These are phyloP conservation scores for Spathaspora boniae DNA, from an alignment of 805 yeast species.

Conservation along the genomic window DNA sequence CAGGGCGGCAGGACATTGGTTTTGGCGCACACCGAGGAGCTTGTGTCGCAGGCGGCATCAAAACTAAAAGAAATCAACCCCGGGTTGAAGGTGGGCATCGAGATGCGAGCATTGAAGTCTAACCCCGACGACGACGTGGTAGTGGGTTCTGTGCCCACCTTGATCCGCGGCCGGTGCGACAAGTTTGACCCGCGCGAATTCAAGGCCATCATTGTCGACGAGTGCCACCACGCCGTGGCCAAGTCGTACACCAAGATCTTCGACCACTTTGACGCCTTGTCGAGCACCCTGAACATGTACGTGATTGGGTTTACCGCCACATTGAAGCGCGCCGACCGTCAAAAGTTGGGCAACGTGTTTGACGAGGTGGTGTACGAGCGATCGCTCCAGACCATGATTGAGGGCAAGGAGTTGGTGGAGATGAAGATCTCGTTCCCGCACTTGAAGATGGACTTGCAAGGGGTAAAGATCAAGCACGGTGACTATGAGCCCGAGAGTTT, in stretches of 20 bases:
- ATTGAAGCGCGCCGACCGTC: slow-evolving; percentile 69
- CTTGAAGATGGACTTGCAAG: slow-evolving; percentile 37
- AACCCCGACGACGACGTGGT: slow-evolving; percentile 54
- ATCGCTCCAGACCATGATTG: slow-evolving; percentile 61
- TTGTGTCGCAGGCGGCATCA: slow-evolving; percentile 64
- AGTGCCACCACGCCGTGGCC: slow-evolving; percentile 90
- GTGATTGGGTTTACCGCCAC: slow-evolving; percentile 91
- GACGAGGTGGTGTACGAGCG: slow-evolving; percentile 74
- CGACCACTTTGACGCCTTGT: slow-evolving; percentile 51
- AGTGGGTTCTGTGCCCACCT: slow-evolving; percentile 74
- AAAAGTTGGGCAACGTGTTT: slow-evolving; percentile 53
- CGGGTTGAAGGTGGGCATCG: slow-evolving; percentile 52
- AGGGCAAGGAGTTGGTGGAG: slow-evolving; percentile 66
- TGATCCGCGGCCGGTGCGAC: slow-evolving; percentile 44
- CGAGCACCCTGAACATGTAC: slow-evolving; percentile 41
- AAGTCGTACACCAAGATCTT: slow-evolving; percentile 57
- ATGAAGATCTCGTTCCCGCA: slow-evolving; percentile 60
- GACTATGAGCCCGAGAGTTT: slow-evolving; percentile 56
- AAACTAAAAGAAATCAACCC: slow-evolving; percentile 51
- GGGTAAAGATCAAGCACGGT: slow-evolving; percentile 28
- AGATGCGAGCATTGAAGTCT: slow-evolving; percentile 58
- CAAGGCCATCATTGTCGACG: slow-evolving; percentile 79
- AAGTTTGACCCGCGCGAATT: slow-evolving; percentile 56
- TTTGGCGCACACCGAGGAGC: slow-evolving; percentile 77
- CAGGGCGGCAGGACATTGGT: slow-evolving; percentile 47